Evolutionary conservation across 176 grass and related monocot species (phyloP), one percentile per base, ranked within the genome.

Genomic region (Canna indica): DNA sequence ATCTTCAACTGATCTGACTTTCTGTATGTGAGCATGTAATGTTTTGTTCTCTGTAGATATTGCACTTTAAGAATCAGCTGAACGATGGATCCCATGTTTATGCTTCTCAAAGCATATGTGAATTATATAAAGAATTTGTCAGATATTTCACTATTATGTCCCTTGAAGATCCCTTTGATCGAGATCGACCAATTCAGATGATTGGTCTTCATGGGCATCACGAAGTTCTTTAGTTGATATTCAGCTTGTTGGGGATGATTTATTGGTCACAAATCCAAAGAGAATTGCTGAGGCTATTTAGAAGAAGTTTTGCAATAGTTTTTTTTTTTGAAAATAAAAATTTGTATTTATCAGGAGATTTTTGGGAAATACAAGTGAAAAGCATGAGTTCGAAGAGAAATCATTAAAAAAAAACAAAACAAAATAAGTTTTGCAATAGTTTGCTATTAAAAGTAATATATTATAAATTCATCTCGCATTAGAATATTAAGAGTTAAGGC

Each of bases 131-230:
- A 77, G 86, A 87, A 72, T 99, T 93, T 24, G 82, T 93, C 33
- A 87, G 77, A 64, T 86, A 99, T 56, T 99, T 99, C 80, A 84
- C 94, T 56, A 99, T 99, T 75, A 89, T 99, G 54, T 99, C 94
- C 9, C 87, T 99, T 54, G 94, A 99, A 82, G 94, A 99, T 75
- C 89, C 94, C 53, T 99, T 99, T 76, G 94, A 99, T 77, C 94
- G 93, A 69, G 94, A n/a, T n/a, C n/a, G n/a, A n/a, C n/a, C n/a
- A n/a, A n/a, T n/a, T n/a, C n/a, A n/a, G n/a, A 99, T 81, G 94
- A 99, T 42, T 99, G 89, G 94, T 83, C 70, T 61, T 90, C 89
- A 29, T 99, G 94, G 94, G 77, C 84, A 44, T 87, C 87, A 46
- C 77, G 93, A 22, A 82, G 81, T 44, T 92, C 83, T 36, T 90